A percentile compares a stretch with the other conserved stretches of the same genome.
phyloP scores from a whole-genome alignment of 768 basidiomycete species.

The Leccinum arenicola region DNA sequence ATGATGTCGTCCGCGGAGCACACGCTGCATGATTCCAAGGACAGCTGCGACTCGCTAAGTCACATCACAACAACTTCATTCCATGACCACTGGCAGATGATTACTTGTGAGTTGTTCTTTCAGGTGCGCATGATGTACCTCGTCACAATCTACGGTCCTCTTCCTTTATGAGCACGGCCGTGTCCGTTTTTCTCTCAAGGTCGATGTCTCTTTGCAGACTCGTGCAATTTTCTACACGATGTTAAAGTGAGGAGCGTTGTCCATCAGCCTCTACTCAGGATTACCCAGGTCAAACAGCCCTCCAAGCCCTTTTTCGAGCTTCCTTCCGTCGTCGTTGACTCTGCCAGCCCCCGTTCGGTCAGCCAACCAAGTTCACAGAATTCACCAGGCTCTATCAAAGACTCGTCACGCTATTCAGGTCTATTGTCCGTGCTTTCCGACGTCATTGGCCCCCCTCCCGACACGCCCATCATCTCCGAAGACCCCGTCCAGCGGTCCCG shows the following conservation, averaged over 20 bases:
- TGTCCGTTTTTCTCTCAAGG: slow-evolving; percentile 84
- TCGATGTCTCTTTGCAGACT: slow-evolving; percentile 71
- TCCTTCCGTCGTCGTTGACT: slow-evolving; percentile 29
- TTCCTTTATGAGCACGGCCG: slow-evolving; percentile 54
- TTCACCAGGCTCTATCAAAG: slow-evolving; percentile 23
- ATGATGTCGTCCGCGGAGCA: too few species aligned
- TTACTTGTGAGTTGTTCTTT: too few species aligned
- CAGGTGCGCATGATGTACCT: too few species aligned
- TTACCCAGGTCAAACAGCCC: slow-evolving; percentile 9
- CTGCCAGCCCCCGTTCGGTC: slow-evolving; percentile 33
- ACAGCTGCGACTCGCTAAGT: too few species aligned
- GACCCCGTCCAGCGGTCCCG: background rate
- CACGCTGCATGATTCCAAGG: too few species aligned
- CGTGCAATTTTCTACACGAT: slow-evolving; percentile 76
- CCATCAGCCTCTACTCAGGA: slow-evolving; percentile 40
- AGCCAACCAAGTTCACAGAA: slow-evolving; percentile 18
- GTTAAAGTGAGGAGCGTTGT: slow-evolving; percentile 41
- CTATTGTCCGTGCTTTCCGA: slow-evolving; percentile 63
- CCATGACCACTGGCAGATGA: too few species aligned
- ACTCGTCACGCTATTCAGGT: slow-evolving; percentile 59
- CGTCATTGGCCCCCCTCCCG: slow-evolving; percentile 49
- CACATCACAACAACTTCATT: too few species aligned
- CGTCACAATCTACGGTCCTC: too few species aligned
- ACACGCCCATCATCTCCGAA: background rate
- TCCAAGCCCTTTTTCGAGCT: slow-evolving; percentile 14